phyloP scores from a whole-genome alignment of 257 asterid genomes.

The Haberlea rhodopensis region DNA sequence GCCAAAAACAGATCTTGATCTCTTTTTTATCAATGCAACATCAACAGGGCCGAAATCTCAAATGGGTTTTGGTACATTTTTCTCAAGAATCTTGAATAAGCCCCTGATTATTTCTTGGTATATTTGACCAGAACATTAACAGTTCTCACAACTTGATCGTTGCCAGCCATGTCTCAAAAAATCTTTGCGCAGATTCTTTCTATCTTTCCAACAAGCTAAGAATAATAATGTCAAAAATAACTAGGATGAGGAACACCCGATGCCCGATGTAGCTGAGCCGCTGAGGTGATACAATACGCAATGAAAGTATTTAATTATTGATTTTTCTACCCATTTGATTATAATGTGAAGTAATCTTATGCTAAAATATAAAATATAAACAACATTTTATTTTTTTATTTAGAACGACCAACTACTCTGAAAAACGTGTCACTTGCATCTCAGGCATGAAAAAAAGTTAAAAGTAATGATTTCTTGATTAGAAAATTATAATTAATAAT shows the following conservation, averaged over 20 bases:
- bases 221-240: constrained; percentile 16
- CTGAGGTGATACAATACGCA: constrained; percentile 1
- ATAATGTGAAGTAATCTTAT: background rate
- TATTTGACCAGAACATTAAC: constrained; percentile 26
- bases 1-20: constrained; percentile 35
- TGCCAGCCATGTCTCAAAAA: constrained; percentile 8
- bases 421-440: too few relatives aligned
- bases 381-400: too few relatives aligned
- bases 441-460: too few relatives aligned
- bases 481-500: too few relatives aligned
- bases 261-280: constrained; percentile 29
- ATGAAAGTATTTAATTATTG: background rate
- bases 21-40: constrained; percentile 6
- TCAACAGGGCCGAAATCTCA: constrained; percentile 21
- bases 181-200: background rate
- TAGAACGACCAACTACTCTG: too few relatives aligned
- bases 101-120: constrained; percentile 8
- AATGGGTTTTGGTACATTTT: constrained; percentile 25
- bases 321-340: constrained; percentile 13
- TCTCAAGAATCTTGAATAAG: constrained; percentile 18
- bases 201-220: background rate
- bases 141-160: constrained; percentile 2
- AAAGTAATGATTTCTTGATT: too few relatives aligned
- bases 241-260: constrained; percentile 15
- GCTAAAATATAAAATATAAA: too few relatives aligned